Base-by-base conservation (phyloP, 2,329 filamentous ascomycete species). In the Colletotrichum brevisporum region DNA sequence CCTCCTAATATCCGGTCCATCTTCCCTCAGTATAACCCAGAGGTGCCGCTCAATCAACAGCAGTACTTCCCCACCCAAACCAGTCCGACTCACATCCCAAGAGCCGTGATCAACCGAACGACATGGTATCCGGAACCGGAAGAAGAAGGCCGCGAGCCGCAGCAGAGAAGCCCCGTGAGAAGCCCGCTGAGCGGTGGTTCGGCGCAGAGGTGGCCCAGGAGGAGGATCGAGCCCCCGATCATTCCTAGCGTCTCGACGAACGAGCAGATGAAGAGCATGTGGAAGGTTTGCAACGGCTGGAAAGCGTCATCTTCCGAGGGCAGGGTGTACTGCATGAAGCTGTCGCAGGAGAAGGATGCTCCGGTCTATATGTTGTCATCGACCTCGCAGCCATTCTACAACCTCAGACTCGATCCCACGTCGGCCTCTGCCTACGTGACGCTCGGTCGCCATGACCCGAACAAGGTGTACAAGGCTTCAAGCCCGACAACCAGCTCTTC, bases 21-120 rank as follows among this genome's bases (percentile, higher is more conserved):
- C 74, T 95, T 95, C 74, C 92, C 92, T 8, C 85, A 87, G 36
- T 94, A 94, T 76, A 90, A 95, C 74, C 90, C 89, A 3, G 86
- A 86, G 1, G 76, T 93, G 26, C 84, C 91, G 5, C 85, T 94
- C 3, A 84, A 89, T 63, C 88, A 89, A 66, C 92, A 95, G 75
- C 80, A 88, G 54, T 94, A 95, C 79, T 91, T 87, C 56, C 91
- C 92, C 2, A 90, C 88, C 0, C 89, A 91, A 76, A 81, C 86
- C 63, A 89, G 87, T 69, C 90, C 91, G 13, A 87, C 87, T 1
- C 85, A 88, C 39, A 88, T 94, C 56, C 90, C 91, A 5, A 83
- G 85, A 43, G 86, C 87, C 16, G 86, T 90, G 67, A 91, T 93
- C 75, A 93, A 89, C 78, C 83, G 91, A 61, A 87, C 88, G 41